These are phyloP conservation scores for Pythium coloratum DNA, from an alignment of 352 stramenopile genomes.

Conservation along the genomic window DNA sequence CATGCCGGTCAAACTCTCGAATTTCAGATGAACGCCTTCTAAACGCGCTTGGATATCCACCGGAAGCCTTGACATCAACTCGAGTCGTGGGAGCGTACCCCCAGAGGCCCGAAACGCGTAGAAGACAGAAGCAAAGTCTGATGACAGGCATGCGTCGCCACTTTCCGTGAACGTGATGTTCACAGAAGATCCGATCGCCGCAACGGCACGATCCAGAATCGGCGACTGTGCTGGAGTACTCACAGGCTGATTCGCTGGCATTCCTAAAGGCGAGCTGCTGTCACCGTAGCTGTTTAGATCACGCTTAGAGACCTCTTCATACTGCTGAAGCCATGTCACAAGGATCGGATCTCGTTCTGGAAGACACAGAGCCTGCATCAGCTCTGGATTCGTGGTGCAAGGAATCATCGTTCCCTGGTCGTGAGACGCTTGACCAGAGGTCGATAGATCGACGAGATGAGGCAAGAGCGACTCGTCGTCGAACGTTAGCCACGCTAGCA, in stretches of 20 bases:
- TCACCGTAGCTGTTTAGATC: no score
- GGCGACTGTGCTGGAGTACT: background rate
- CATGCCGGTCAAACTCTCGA: constrained; percentile 19
- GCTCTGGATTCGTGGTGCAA: background rate
- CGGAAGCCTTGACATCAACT: background rate
- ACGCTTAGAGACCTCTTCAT: background rate
- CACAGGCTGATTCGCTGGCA: background rate
- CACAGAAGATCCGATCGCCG: background rate
- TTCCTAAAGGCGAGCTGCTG: background rate
- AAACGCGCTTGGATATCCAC: constrained; percentile 8
- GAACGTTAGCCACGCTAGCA: background rate
- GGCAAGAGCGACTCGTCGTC: background rate
- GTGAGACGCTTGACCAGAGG: background rate
- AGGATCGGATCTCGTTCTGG: background rate
- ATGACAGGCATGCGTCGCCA: background rate
- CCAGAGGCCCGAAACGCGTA: background rate
- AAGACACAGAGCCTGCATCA: background rate
- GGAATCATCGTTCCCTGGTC: background rate
- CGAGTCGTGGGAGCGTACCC: background rate
- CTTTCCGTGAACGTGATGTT: background rate
- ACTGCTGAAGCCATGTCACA: background rate
- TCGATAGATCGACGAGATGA: background rate
- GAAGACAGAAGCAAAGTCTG: constrained; percentile 9
- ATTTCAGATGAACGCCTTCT: constrained; percentile 6
- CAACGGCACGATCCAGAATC: background rate